phyloP scores from a whole-genome alignment of 2,329 filamentous ascomycete species.

The Epichloe sylvatica region DNA sequence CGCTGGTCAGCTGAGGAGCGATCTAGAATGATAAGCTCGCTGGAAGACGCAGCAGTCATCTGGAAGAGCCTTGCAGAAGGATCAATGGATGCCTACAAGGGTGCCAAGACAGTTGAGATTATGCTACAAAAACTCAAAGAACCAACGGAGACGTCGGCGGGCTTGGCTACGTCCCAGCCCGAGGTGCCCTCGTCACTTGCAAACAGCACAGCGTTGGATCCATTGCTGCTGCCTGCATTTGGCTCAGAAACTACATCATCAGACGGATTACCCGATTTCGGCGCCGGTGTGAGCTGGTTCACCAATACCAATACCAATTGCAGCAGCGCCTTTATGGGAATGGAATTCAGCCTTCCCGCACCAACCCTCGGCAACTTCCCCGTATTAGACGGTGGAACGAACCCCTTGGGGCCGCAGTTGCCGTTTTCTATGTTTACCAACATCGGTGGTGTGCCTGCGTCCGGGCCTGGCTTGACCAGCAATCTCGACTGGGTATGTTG shows the following conservation, averaged over 20 bases:
- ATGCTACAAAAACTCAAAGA: slow-evolving; percentile 64
- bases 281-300: slow-evolving; percentile 16
- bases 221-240: slow-evolving; percentile 12
- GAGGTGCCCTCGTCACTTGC: slow-evolving; percentile 17
- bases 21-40: slow-evolving; percentile 59
- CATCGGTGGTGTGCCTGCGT: slow-evolving; percentile 18
- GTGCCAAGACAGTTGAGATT: slow-evolving; percentile 62
- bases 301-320: slow-evolving; percentile 22
- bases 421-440: slow-evolving; percentile 41
- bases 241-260: slow-evolving; percentile 12
- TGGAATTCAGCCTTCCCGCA: slow-evolving; percentile 28
- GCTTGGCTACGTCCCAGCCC: slow-evolving; percentile 7
- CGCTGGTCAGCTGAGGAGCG: slow-evolving; percentile 48
- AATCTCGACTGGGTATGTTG: slow-evolving; percentile 46
- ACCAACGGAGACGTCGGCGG: slow-evolving; percentile 8
- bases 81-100: slow-evolving; percentile 85
- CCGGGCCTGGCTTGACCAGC: slow-evolving; percentile 29
- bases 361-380: slow-evolving; percentile 18
- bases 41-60: slow-evolving; percentile 61
- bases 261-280: slow-evolving; percentile 15
- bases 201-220: slow-evolving; percentile 24
- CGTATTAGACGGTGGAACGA: slow-evolving; percentile 14
- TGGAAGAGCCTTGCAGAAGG: slow-evolving; percentile 67
- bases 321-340: slow-evolving; percentile 26
- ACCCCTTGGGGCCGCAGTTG: slow-evolving; percentile 20